Percentiles rank a stretch among this genome's conserved stretches.
Conservation (phyloP, 1,139 yeast species). For the Debaryomyces udenii region DNA sequence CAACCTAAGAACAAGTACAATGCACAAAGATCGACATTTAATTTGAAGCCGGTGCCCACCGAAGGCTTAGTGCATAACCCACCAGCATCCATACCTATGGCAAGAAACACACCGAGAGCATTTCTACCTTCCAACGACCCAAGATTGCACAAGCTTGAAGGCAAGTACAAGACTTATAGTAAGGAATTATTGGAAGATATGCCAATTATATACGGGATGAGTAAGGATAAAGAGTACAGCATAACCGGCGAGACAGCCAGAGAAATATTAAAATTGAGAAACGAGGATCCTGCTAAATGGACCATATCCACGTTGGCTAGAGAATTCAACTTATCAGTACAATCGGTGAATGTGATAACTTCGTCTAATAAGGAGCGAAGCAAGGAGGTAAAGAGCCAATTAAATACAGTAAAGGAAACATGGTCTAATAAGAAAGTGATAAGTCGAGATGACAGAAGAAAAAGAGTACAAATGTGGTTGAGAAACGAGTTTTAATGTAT, state of each 20-base stretch:
- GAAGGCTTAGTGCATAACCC: constrained; percentile 46
- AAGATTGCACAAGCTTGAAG: constrained; percentile 43
- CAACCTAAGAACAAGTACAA: constrained; percentile 44
- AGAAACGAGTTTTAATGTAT: constrained; percentile 49
- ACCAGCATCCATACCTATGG: constrained; percentile 35
- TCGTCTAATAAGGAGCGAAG: constrained; percentile 19
- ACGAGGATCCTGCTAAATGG: constrained; percentile 63
- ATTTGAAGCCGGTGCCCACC: constrained; percentile 44
- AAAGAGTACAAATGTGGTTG: constrained; percentile 65
- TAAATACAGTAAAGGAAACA: constrained; percentile 17
- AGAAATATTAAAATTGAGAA: constrained; percentile 65
- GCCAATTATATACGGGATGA: constrained; percentile 50
- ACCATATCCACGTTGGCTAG: constrained; percentile 69
- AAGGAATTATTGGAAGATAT: constrained; percentile 52
- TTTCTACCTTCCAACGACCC: constrained; percentile 71
- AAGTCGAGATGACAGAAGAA: constrained; percentile 56
- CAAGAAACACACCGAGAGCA: constrained; percentile 63
- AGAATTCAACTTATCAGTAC: constrained; percentile 49
- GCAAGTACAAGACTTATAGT: constrained; percentile 27
- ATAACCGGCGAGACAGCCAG: constrained; percentile 61
- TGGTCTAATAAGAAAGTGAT: constrained; percentile 16
- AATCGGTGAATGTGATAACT: constrained; percentile 33
- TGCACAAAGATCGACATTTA: constrained; percentile 42
- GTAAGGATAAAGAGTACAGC: constrained; percentile 54
- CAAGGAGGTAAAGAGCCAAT: constrained; percentile 18